Base-by-base conservation (phyloP, 768 basidiomycete species). In the Leccinum barrowsii region DNA sequence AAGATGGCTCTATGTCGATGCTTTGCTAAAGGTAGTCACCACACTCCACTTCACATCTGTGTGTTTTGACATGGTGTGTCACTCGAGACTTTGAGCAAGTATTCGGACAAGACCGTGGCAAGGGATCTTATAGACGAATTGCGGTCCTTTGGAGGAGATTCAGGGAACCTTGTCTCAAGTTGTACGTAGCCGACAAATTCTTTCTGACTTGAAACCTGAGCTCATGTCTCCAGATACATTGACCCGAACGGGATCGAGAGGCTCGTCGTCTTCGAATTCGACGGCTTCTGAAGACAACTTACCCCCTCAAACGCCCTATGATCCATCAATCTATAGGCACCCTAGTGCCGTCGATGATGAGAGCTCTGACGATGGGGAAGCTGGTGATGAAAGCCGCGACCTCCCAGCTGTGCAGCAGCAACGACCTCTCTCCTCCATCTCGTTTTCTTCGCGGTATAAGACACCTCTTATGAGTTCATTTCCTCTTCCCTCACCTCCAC, bases 1-100 rank as follows among this genome's bases (percentile, higher is more conserved):
- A 2, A 95, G 93, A 74, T 87, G 86, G 82, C 72, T 87, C 17
- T 98, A 98, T 74, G 92, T 96, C 2, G 90, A 93, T 55, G 89
- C 92, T 10, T 72, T 98, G 47, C 72, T 95, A 42, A 91, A 90
- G 80, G 94, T 89, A 68, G 61, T 28, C 74, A 13, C 12, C 47
- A 47, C 40, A 21, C 8, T 17, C 26, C 17, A 21, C 37, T 55
- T 54, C 15, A 37, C 34, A 26, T 42, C 52, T 42, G n/a, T 30
- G 44, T 12, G 50, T 37, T 17, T 59, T 57, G 37, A 53, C 55
- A n/a, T 21, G 57, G 34, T 28, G 34, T 28, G 19, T 49, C 7
- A 22, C 54, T 11, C 15, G 61, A 94, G 92, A 86, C 90, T 19
- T 75, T 94, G 59, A 79, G 85, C 60, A 89, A 85, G 70, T 92